Evolutionary conservation across 768 basidiomycete species (phyloP).

Genomic region (Hygrophoropsis aurantiaca): DNA sequence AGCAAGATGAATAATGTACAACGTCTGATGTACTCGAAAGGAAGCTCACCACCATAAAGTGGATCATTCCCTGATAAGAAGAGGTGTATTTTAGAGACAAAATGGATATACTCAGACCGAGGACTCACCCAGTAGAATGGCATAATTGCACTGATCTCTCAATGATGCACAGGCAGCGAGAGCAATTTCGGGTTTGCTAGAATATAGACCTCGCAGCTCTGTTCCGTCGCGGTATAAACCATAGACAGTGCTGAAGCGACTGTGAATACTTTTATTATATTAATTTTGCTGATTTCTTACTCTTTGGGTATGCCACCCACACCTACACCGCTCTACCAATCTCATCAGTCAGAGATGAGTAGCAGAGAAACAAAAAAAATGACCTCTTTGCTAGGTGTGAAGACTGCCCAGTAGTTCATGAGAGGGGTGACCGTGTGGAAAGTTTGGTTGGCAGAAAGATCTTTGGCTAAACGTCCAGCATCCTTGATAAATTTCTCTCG

Average conservation of each 20-base stretch:
- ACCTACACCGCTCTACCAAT: constrained; percentile 62
- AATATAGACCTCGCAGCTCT: constrained; percentile 73
- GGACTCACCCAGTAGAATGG: constrained; percentile 64
- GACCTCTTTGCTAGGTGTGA: constrained; percentile 73
- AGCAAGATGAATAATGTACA: not conserved
- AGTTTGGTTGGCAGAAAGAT: constrained; percentile 72
- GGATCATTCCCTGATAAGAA: constrained; percentile 69
- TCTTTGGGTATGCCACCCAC: constrained; percentile 66
- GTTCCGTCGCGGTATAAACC: constrained; percentile 79
- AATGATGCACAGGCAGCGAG: constrained; percentile 66
- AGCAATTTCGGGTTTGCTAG: constrained; percentile 64
- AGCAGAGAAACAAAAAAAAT: constrained; percentile 1
- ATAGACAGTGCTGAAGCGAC: constrained; percentile 58
- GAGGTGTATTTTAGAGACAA: not conserved
- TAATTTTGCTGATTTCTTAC: constrained; percentile 33
- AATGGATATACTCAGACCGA: constrained; percentile 6
- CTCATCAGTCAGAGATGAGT: not conserved
- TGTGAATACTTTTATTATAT: not conserved
- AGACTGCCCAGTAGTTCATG: constrained; percentile 81
- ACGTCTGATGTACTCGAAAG: not conserved
- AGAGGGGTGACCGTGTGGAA: constrained; percentile 75
- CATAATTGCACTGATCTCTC: constrained; percentile 68
- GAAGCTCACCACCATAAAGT: constrained; percentile 68
- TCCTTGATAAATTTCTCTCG: constrained; percentile 64
- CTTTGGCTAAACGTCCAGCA: constrained; percentile 62